Base-by-base conservation (phyloP, 1,284 basidiomycete genomes). In the Garcileccinum viscosum region DNA sequence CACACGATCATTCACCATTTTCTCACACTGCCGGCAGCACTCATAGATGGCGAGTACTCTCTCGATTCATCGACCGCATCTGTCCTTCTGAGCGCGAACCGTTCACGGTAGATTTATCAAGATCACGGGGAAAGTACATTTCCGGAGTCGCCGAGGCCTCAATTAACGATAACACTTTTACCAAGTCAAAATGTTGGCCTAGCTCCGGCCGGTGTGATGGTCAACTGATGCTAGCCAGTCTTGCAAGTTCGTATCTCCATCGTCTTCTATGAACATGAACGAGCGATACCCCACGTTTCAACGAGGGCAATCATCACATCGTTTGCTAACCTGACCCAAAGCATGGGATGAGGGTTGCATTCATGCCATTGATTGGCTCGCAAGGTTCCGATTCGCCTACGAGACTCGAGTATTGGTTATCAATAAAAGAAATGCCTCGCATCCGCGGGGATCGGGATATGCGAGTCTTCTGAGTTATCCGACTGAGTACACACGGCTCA, bases 81-180 rank as follows among this genome's bases (percentile, higher is more conserved):
- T 59, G 59, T 47, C 58, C 59, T 59, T 73, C n/a, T 47, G 56
- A 56, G 56, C 32, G 63, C n/a, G 63, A 50, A 33, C 19, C 19
- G 33, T 38, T 38, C 27, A 35, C 27, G 6, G 35, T 32, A 11
- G 40, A 42, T 15, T 62, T 56, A 30, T 38, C 66, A 58, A 32
- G 1, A 24, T 53, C 27, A 30, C 40, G 44, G 27, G 37, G 65
- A 15, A n/a, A 4, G 27, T 33, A 30, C 58, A 24, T 12, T 38
- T n/a, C 47, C 56, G 56, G 19, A 53, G 38, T 66, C 62, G 5
- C 62, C 42, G 62, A 65, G 47, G 60, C 56, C 24, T 9, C 42
- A 56, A 63, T 40, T 56, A 50, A 71, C 61, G 64, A 38, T 62
- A 61, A 33, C 17, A 5, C 24, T 17, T 24, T 61, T 59, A 30